A percentile compares a stretch with the other conserved stretches of the same genome.
These are phyloP conservation scores for Neonectria magnoliae DNA, from an alignment of 2,329 filamentous ascomycete species.

Conservation along the genomic window DNA sequence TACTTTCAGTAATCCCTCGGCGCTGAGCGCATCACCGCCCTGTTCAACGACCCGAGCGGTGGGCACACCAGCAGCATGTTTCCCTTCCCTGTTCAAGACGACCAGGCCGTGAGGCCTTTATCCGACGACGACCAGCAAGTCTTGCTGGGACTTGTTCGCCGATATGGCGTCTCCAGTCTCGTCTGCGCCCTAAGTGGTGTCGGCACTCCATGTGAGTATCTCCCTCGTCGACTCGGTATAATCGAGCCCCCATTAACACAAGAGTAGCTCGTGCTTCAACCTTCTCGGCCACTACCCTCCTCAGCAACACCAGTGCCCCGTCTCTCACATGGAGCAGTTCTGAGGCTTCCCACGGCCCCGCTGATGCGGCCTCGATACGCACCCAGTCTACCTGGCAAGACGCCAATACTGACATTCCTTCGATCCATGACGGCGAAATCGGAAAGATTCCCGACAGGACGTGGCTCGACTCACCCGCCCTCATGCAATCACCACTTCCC, in stretches of 20 bases:
- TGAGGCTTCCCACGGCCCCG: constrained; percentile 52
- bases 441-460: constrained; percentile 48
- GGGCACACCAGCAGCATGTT: constrained; percentile 45
- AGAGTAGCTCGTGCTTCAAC: constrained; percentile 52
- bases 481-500: constrained; percentile 49
- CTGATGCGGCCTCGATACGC: constrained; percentile 52
- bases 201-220: constrained; percentile 50
- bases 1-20: constrained; percentile 24
- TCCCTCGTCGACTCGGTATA: not conserved
- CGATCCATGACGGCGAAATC: constrained; percentile 49
- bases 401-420: constrained; percentile 45
- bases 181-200: constrained; percentile 50
- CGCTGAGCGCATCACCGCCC: constrained; percentile 40
- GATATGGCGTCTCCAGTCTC: constrained; percentile 51
- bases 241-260: constrained; percentile 25
- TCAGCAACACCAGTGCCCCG: constrained; percentile 53
- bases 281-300: constrained; percentile 52
- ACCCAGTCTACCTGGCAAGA: constrained; percentile 53
- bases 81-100: constrained; percentile 47
- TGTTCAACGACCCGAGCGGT: constrained; percentile 27
- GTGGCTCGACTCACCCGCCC: constrained; percentile 54
- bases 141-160: constrained; percentile 49
- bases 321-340: constrained; percentile 55
- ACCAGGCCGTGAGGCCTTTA: constrained; percentile 49
- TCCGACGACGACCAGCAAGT: constrained; percentile 53